phyloP scores from a whole-genome alignment of 768 basidiomycete genomes.

The Pleurotus ostreatus region DNA sequence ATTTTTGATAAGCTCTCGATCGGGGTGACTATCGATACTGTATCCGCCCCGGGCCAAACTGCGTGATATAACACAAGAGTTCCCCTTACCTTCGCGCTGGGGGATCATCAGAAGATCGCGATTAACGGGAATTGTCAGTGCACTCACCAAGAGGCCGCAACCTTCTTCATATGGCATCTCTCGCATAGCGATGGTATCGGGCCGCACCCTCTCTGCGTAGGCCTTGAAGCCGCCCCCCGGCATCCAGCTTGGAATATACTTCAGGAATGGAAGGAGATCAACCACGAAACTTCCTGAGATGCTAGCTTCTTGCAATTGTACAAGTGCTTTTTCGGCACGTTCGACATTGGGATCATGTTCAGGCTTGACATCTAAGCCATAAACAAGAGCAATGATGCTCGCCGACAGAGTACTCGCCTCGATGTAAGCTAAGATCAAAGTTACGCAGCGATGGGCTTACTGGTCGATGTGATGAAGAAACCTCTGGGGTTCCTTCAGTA shows the following conservation, averaged over 20 bases:
- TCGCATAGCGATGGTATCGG: not conserved
- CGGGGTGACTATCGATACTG: not conserved
- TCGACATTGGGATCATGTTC: not conserved
- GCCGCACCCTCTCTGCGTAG: not conserved
- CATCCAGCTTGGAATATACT: not conserved
- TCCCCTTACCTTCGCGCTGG: too few relatives aligned
- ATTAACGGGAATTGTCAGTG: not conserved
- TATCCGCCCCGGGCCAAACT: not conserved
- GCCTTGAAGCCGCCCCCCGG: not conserved
- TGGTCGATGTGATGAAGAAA: conserved; percentile 30
- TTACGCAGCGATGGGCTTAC: conserved; percentile 21
- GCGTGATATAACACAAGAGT: not conserved
- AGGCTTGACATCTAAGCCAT: not conserved
- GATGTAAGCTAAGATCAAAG: not conserved
- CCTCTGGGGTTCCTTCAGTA: conserved; percentile 31
- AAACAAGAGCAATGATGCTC: not conserved
- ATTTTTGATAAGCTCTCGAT: not conserved
- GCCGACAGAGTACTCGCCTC: not conserved
- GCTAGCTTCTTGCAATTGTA: not conserved
- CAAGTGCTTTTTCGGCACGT: not conserved
- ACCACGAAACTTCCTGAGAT: not conserved
- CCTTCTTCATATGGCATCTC: conserved; percentile 7
- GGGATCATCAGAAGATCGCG: not conserved
- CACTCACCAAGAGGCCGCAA: conserved; percentile 23
- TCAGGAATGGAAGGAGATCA: conserved; percentile 1